phyloP scores from a whole-genome alignment of 2,329 filamentous ascomycete genomes.

The Colletotrichum echinochloae region DNA sequence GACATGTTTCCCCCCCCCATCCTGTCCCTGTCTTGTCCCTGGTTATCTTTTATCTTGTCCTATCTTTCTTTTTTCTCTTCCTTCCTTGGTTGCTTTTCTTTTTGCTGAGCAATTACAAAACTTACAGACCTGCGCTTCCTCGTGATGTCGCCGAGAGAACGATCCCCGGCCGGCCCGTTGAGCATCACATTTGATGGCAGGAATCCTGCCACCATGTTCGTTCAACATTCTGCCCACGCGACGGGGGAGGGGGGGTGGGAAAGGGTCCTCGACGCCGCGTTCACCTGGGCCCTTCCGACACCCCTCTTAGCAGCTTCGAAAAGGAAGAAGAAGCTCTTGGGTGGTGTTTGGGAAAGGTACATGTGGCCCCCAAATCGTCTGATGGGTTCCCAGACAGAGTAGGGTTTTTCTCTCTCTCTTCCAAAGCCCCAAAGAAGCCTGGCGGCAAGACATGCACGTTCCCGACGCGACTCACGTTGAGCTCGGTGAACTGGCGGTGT shows the following conservation, averaged over 20 bases:
- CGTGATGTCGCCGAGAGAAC: background rate
- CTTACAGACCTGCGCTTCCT: background rate
- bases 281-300: slow-evolving; percentile 8
- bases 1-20: background rate
- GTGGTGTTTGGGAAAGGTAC: slow-evolving; percentile 18
- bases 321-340: slow-evolving; percentile 15
- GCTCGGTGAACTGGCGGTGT: slow-evolving; percentile 16
- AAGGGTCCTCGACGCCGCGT: background rate
- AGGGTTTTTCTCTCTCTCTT: too few species aligned
- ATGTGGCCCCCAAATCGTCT: slow-evolving; percentile 6
- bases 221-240: background rate
- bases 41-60: too few species aligned
- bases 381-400: slow-evolving; percentile 4
- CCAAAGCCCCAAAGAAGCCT: slow-evolving; percentile 20
- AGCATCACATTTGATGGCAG: slow-evolving; percentile 15
- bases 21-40: background rate
- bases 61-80: background rate
- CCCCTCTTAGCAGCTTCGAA: background rate
- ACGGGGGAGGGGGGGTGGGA: background rate
- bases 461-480: background rate
- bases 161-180: background rate
- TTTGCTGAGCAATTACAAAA: background rate
- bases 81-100: too few species aligned
- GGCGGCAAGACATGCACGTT: slow-evolving; percentile 3
- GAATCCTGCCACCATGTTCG: background rate